phyloP scores from a whole-genome alignment of 2,329 filamentous ascomycete genomes.

The Leptographium lundbergii region DNA sequence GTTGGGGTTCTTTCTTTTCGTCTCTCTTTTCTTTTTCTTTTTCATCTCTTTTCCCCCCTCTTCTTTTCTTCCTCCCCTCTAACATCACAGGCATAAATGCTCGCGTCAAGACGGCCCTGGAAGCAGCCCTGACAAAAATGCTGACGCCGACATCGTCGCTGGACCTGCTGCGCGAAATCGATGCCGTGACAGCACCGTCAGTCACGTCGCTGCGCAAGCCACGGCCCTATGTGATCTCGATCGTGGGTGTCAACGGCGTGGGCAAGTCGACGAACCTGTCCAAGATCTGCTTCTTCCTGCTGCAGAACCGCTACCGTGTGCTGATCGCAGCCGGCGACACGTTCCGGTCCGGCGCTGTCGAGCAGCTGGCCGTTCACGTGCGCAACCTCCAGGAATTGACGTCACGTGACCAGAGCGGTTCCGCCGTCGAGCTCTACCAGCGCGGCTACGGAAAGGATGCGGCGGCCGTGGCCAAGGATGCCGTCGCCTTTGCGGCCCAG shows the following conservation, averaged over 20 bases:
- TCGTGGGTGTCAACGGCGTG: slow-evolving; percentile 95
- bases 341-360: slow-evolving; percentile 91
- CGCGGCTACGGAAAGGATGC: slow-evolving; percentile 98
- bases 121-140: slow-evolving; percentile 86
- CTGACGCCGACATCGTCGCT: slow-evolving; percentile 90
- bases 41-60: no score
- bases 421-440: slow-evolving; percentile 80
- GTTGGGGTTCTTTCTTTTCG: no score
- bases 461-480: slow-evolving; percentile 87
- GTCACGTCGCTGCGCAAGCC: slow-evolving; percentile 47
- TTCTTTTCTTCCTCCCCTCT: no score
- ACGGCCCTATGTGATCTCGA: slow-evolving; percentile 92
- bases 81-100: slow-evolving; percentile 50
- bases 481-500: slow-evolving; percentile 65
- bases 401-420: slow-evolving; percentile 60
- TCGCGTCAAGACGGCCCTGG: slow-evolving; percentile 76
- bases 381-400: slow-evolving; percentile 85
- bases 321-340: slow-evolving; percentile 92
- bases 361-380: slow-evolving; percentile 92
- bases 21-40: background rate
- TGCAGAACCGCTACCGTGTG: slow-evolving; percentile 95
- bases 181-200: slow-evolving; percentile 58
- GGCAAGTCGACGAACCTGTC: slow-evolving; percentile 96
- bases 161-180: slow-evolving; percentile 87
- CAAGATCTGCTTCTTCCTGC: slow-evolving; percentile 95